Evolutionary conservation across 805 yeast species (phyloP).

Genomic region (Teunomyces funiuensis): DNA sequence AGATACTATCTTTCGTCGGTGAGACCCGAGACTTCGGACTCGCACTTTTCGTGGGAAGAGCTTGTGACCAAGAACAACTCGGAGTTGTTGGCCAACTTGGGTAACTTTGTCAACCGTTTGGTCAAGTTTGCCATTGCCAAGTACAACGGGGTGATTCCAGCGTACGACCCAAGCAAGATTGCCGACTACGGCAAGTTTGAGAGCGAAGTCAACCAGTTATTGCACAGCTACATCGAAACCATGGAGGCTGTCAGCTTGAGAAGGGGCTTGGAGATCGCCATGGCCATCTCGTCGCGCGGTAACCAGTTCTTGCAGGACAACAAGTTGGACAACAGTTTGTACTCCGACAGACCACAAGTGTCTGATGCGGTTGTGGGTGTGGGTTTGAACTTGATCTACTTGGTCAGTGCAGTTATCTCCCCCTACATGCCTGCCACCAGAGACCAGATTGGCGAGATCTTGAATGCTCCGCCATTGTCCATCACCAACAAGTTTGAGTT

Average conservation of each 20-base stretch:
- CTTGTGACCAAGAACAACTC: constrained; percentile 91
- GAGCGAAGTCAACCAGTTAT: constrained; percentile 60
- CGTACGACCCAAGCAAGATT: constrained; percentile 48
- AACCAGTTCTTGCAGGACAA: constrained; percentile 94
- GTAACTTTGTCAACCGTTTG: constrained; percentile 93
- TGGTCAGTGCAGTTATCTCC: constrained; percentile 75
- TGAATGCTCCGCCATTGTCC: constrained; percentile 76
- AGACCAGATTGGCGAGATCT: constrained; percentile 66
- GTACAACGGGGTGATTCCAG: constrained; percentile 87
- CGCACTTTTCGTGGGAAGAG: constrained; percentile 97
- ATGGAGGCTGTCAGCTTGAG: constrained; percentile 82
- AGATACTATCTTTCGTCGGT: constrained; percentile 90
- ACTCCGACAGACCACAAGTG: constrained; percentile 69
- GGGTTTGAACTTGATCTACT: constrained; percentile 83
- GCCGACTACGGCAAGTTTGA: constrained; percentile 47
- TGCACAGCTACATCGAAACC: constrained; percentile 61
- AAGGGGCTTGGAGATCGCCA: constrained; percentile 87
- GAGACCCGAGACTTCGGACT: constrained; percentile 93
- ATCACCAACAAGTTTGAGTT: constrained; percentile 76
- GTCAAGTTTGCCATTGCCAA: constrained; percentile 87
- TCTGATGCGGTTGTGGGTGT: constrained; percentile 92
- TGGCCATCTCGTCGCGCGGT: constrained; percentile 90
- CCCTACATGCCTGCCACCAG: constrained; percentile 93
- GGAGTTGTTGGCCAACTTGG: constrained; percentile 92
- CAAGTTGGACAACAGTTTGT: constrained; percentile 86